Base-by-base conservation (phyloP, 106 monocot species). In the Xerophyta viscosa region DNA sequence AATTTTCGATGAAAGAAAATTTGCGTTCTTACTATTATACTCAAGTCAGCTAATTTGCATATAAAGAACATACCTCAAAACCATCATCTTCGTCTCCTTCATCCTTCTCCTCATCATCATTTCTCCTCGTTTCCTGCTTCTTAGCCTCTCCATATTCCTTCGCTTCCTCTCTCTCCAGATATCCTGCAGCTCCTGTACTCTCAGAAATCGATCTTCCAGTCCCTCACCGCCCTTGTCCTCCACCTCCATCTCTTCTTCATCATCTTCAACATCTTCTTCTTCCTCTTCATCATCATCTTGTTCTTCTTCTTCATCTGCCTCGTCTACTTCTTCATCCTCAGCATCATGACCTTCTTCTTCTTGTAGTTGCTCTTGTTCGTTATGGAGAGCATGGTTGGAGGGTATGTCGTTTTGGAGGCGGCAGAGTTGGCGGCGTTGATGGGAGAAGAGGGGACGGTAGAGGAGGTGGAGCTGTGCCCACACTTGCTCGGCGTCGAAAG, bases 401-500 rank as follows among this genome's bases (percentile, higher is more conserved):
- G 25, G 57, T 24, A 17, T 58, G 62, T 33, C 7, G 33, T 39
- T 39, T 62, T 77, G 66, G 46, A 86, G 52, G 12, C 70, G 61
- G 17, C 48, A 37, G 46, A 80, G 23, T 26, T 77, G 58, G 44
- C 73, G 68, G 42, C 69, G 50, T 45, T 73, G 43, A 29, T 27
- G 19, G 27, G 80, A 61, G 3, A 80, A n/a, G 15, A 86, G 45
- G 15, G 76, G 76, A 18, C 56, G 64, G 42, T 65, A 68, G 29
- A 83, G 48, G 27, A 80, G 66, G 17, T 93, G 83, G 49, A 93
- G 74, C 80, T 93, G 92, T 37, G 60, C 61, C 92, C 92, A 93
- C 57, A 96, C 84, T 72, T 88, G 92, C 76, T 88, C 96, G 13
- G 85, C 85, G 41, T 89, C 96, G 47, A 89, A 98, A 37, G 17